Evolutionary conservation across 345 rosid genomes (phyloP).

Genomic region (Cardiospermum halicacabum): DNA sequence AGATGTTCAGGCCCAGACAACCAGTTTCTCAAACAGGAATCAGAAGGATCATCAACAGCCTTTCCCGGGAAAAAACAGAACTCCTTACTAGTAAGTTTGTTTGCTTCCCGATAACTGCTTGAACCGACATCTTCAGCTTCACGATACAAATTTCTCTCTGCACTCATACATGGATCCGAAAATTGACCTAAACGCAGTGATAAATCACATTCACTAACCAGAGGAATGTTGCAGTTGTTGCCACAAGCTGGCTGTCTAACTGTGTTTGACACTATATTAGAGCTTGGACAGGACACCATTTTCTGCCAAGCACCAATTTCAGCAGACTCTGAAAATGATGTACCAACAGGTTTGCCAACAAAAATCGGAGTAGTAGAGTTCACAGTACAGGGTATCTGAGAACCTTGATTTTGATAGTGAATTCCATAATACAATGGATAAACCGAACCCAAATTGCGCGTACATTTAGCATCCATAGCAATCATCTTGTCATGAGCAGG

Average conservation of each 20-base stretch:
- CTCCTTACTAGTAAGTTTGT: conserved; percentile 40
- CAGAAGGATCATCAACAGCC: conserved; percentile 30
- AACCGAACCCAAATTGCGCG: conserved; percentile 42
- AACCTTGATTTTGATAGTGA: conserved; percentile 33
- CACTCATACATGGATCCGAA: conserved; percentile 37
- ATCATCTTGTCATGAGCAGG: conserved; percentile 27
- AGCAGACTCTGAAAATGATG: conserved; percentile 32
- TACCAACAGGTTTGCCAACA: conserved; percentile 69
- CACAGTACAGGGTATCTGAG: conserved; percentile 31
- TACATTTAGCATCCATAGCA: conserved; percentile 31
- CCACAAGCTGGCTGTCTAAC: conserved; percentile 20
- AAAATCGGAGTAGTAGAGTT: conserved; percentile 31
- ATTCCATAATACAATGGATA: conserved; percentile 71
- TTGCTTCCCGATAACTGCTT: conserved; percentile 29
- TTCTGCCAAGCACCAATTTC: conserved; percentile 28
- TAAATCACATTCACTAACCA: conserved; percentile 58
- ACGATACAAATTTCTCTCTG: conserved; percentile 34
- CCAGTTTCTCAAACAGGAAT: conserved; percentile 28
- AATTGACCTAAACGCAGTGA: conserved; percentile 73
- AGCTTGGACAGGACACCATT: conserved; percentile 25
- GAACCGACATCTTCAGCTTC: conserved; percentile 33
- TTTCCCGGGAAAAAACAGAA: conserved; percentile 55
- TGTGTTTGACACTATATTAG: conserved; percentile 24
- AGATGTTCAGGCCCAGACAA: conserved; percentile 31
- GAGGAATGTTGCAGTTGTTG: conserved; percentile 26